Conservation (phyloP, 2,329 filamentous ascomycete species). For the Claviceps lovelessii region DNA sequence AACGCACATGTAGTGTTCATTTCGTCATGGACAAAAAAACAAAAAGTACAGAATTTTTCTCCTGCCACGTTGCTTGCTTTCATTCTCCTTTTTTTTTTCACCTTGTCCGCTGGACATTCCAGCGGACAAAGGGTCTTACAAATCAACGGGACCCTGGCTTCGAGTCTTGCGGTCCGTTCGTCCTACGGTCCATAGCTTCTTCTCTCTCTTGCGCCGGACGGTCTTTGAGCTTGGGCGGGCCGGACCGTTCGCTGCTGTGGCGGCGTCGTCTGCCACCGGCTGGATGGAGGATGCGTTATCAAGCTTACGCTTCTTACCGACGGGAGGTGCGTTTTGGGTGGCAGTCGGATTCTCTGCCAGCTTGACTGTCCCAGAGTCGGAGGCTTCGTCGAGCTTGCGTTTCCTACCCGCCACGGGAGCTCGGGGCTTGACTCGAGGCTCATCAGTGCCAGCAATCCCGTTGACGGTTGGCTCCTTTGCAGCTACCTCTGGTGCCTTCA, state of each 20-base stretch:
- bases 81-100: background rate
- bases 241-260: background rate
- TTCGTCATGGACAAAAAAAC: too few relatives aligned
- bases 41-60: too few relatives aligned
- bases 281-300: constrained; percentile 11
- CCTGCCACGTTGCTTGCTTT: too few relatives aligned
- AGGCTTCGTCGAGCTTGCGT: constrained; percentile 25
- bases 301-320: constrained; percentile 28
- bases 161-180: constrained; percentile 27
- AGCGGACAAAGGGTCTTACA: background rate
- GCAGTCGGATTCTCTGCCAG: constrained; percentile 11
- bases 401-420: constrained; percentile 15
- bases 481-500: background rate
- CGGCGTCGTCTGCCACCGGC: background rate
- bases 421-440: background rate
- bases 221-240: constrained; percentile 12
- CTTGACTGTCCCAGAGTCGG: constrained; percentile 9
- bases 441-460: background rate
- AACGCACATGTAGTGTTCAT: too few relatives aligned
- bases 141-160: constrained; percentile 26
- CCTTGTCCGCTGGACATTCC: background rate
- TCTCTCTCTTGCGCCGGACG: constrained; percentile 21
- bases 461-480: background rate
- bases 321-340: constrained; percentile 4
- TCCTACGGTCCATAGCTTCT: constrained; percentile 21